phyloP scores from a whole-genome alignment of 2,329 filamentous ascomycete species.

The Stagonosporopsis chrysanthemi region DNA sequence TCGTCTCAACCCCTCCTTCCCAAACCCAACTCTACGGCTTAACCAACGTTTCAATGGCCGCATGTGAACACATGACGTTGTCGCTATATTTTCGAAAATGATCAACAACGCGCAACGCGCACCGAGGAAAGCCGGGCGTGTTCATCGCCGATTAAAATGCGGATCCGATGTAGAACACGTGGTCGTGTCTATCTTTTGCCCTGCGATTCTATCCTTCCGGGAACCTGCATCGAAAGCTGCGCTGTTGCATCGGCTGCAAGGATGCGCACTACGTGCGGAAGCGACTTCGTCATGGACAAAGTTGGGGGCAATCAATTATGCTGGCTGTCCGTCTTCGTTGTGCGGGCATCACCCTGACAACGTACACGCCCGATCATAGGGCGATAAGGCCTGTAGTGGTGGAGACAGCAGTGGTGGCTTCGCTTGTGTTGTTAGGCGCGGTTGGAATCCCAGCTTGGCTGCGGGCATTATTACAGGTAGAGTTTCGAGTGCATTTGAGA shows the following conservation, averaged over 20 bases:
- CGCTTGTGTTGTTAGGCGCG: neutral
- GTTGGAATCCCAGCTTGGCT: neutral
- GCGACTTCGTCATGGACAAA: neutral
- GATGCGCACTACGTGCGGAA: neutral
- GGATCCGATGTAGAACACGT: slow-evolving; percentile 16
- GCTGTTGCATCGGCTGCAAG: slow-evolving; percentile 1
- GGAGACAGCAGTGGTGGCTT: neutral
- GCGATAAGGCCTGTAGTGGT: neutral
- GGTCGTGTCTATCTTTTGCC: slow-evolving; percentile 9
- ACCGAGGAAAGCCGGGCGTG: neutral
- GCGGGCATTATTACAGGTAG: neutral
- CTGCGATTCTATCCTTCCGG: slow-evolving; percentile 18
- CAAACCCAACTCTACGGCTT: neutral
- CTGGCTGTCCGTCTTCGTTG: neutral
- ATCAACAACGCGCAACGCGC: slow-evolving; percentile 9
- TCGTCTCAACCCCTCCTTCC: neutral
- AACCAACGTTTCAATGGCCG: neutral
- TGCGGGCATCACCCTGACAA: neutral
- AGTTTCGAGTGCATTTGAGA: neutral
- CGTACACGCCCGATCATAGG: neutral
- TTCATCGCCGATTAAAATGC: slow-evolving; percentile 11
- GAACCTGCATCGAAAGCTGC: slow-evolving; percentile 13
- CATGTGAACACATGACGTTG: slow-evolving; percentile 14
- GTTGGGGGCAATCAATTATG: neutral
- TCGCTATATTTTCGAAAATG: neutral